phyloP scores from a whole-genome alignment of 306 rosid species.

The Prunus fruticosa region DNA sequence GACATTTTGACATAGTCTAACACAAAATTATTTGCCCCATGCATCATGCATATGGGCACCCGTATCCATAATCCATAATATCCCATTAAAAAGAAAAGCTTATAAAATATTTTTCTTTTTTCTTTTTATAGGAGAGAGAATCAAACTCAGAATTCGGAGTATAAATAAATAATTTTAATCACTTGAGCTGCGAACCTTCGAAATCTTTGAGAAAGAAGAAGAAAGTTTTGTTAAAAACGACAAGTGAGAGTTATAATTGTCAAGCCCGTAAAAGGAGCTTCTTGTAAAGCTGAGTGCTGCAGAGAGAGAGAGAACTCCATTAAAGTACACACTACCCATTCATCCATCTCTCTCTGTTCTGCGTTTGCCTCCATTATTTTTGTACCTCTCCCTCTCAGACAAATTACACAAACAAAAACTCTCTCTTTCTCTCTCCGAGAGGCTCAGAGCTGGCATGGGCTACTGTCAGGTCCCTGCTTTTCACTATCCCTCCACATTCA shows the following conservation, averaged over 20 bases:
- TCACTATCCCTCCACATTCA: slow-evolving; percentile 25
- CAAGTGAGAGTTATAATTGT: background rate
- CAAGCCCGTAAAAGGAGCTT: slow-evolving; percentile 7
- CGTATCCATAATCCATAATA: background rate
- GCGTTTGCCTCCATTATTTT: slow-evolving; percentile 30
- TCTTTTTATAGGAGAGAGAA: too few species aligned
- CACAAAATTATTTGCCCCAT: slow-evolving; percentile 12
- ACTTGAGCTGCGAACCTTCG: too few species aligned
- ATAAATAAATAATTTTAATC: too few species aligned
- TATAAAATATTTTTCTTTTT: background rate
- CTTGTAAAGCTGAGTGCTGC: slow-evolving; percentile 10
- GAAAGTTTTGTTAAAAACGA: slow-evolving; percentile 10
- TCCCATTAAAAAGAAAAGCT: background rate
- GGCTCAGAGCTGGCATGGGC: slow-evolving; percentile 62
- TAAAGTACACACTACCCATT: background rate
- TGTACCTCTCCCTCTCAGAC: background rate
- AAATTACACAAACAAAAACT: background rate
- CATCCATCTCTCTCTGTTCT: background rate
- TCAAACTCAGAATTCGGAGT: too few species aligned
- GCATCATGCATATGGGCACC: slow-evolving; percentile 19
- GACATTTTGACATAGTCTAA: background rate
- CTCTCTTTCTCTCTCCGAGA: background rate
- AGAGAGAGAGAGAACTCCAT: slow-evolving; percentile 2
- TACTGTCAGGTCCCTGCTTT: slow-evolving; percentile 60
- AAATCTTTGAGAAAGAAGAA: too few species aligned